Base-by-base conservation (phyloP, 176 grass and related monocot genomes). In the Chloris gayana region DNA sequence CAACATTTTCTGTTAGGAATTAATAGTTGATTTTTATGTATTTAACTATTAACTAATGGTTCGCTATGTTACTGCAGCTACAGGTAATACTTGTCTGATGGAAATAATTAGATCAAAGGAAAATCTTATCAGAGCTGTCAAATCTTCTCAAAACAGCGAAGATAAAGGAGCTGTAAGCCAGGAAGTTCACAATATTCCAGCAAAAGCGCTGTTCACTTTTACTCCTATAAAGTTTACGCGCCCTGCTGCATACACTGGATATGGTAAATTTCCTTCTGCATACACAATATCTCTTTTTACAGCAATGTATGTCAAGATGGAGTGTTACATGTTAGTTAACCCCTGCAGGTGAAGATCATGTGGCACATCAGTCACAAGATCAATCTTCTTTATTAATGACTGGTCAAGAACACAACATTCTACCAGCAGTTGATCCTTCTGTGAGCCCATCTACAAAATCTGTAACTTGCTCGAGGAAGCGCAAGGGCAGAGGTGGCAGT, bases 41-140 rank as follows among this genome's bases (percentile, higher is more conserved):
- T 45, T 62, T 78, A 71, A 83, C 35, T 42, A 25, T n/a, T n/a
- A n/a, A n/a, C n/a, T n/a, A 21, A 57, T 44, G 9, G 9, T 56
- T 68, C 3, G 14, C 17, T 67, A 67, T 75, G 44, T 54, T 57
- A 67, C 74, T 69, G 47, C 77, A 67, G 64, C 33, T 37, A 38
- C 64, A n/a, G 22, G n/a, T 21, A 33, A 81, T 13, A 65, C 25
- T 58, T 37, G 61, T 59, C 88, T 93, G 85, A 15, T 42, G 30
- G 44, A 66, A 37, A 93, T 93, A 67, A 47, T 90, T 61, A 83
- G 69, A 80, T 88, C 82, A 1, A 93, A 93, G 78, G 83, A 75
- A 53, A 66, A 68, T 9, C 47, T 88, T 33, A 80, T 83, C 57
- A 70, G 60, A 64, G 75, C 75, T 13, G 26, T 58, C 26, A 22